Conservation (phyloP, 148 eudicot species). For the Simmondsia chinensis region DNA sequence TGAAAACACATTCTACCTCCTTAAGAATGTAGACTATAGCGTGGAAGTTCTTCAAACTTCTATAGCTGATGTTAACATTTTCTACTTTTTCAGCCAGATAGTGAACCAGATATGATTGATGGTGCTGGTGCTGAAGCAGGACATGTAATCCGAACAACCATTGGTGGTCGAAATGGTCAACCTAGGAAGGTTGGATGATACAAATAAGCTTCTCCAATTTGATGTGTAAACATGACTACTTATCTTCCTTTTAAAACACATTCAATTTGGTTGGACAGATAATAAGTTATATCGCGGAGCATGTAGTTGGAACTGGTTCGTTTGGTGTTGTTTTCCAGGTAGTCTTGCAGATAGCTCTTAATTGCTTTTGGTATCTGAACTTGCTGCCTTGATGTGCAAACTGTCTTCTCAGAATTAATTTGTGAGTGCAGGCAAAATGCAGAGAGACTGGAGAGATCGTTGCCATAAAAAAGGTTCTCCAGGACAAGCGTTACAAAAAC, state of each 20-base stretch:
- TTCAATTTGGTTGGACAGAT: constrained; percentile 39
- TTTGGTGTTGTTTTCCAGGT: constrained; percentile 99
- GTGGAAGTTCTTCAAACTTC: neutral
- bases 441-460: constrained; percentile 98
- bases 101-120: constrained; percentile 84
- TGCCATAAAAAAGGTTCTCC: constrained; percentile 98
- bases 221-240: neutral
- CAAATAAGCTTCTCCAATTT: constrained; percentile 4
- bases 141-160: constrained; percentile 75
- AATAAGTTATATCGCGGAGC: constrained; percentile 89
- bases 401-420: constrained; percentile 2
- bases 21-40: neutral
- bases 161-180: constrained; percentile 95
- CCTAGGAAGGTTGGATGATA: constrained; percentile 68
- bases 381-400: neutral
- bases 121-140: constrained; percentile 97
- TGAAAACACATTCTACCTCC: neutral
- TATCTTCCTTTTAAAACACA: neutral
- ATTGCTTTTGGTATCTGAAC: constrained; percentile 1
- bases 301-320: constrained; percentile 98
- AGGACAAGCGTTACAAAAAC: constrained; percentile 99
- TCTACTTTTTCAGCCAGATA: constrained; percentile 48
- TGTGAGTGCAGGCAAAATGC: constrained; percentile 73
- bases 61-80: constrained; percentile 4
- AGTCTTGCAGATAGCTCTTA: constrained; percentile 4